Percentiles rank a stretch among this genome's conserved stretches.
These are phyloP conservation scores for Amanita molliuscula DNA, from an alignment of 768 basidiomycete species.

Conservation along the genomic window DNA sequence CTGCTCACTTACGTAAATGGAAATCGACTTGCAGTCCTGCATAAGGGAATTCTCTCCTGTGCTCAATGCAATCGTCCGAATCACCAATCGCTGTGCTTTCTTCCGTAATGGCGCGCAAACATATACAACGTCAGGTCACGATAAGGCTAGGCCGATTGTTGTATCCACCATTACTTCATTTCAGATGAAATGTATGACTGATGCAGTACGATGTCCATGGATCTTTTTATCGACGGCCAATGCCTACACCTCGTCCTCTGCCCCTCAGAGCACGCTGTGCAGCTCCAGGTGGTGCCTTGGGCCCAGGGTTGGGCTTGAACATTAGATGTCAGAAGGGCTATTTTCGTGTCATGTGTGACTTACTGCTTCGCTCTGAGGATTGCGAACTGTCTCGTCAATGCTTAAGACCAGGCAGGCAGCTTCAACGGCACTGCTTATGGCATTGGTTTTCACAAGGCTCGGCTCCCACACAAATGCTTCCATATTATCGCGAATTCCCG, in stretches of 20 bases:
- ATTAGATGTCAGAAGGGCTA: constrained; percentile 12
- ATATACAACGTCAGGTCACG: too few relatives aligned
- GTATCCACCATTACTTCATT: not conserved
- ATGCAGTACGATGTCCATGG: not conserved
- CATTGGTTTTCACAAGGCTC: constrained; percentile 89
- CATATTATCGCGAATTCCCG: constrained; percentile 92
- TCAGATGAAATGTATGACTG: not conserved
- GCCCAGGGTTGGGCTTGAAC: constrained; percentile 67
- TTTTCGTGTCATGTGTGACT: constrained; percentile 17
- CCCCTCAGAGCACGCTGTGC: constrained; percentile 81
- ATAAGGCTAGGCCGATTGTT: too few relatives aligned
- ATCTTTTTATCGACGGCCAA: constrained; percentile 1
- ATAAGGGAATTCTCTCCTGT: too few relatives aligned
- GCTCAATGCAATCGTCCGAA: too few relatives aligned
- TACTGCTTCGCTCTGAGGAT: constrained; percentile 90
- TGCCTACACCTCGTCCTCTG: constrained; percentile 63
- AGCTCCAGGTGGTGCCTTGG: constrained; percentile 84
- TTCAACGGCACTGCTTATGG: constrained; percentile 90
- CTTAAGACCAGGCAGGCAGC: constrained; percentile 94
- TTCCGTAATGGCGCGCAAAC: too few relatives aligned
- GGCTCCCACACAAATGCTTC: constrained; percentile 99
- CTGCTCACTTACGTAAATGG: too few relatives aligned
- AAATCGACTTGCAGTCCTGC: too few relatives aligned
- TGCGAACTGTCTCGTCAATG: constrained; percentile 95
- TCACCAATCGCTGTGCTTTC: too few relatives aligned